Conservation (phyloP, 1,284 basidiomycete species). For the Ustanciosporium gigantosporum region DNA sequence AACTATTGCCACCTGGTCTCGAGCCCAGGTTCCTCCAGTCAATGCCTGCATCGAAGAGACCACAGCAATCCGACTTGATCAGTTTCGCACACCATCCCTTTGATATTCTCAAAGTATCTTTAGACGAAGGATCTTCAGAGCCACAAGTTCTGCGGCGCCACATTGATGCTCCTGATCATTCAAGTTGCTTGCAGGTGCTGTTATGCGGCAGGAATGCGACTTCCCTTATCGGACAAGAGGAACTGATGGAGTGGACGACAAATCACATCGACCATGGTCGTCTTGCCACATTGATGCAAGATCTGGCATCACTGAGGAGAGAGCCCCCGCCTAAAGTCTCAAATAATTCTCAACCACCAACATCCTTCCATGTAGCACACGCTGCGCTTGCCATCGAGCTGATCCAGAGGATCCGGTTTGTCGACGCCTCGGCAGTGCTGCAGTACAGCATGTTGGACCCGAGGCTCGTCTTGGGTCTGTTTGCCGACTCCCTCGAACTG, state of each 20-base stretch:
- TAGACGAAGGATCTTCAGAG: neutral
- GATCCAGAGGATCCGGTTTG: constrained; percentile 29
- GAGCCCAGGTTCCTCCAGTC: constrained; percentile 47
- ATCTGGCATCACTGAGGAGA: too few relatives aligned
- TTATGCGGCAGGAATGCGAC: constrained; percentile 33
- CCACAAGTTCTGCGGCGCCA: neutral
- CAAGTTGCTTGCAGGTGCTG: constrained; percentile 2
- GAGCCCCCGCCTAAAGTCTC: too few relatives aligned
- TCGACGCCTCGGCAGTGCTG: constrained; percentile 14
- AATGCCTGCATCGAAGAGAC: constrained; percentile 1
- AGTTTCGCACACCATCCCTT: neutral
- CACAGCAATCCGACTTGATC: neutral
- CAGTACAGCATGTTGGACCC: constrained; percentile 24
- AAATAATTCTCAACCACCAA: neutral
- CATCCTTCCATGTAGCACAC: constrained; percentile 1
- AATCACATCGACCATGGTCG: constrained; percentile 22
- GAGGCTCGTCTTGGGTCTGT: constrained; percentile 23
- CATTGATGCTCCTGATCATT: neutral
- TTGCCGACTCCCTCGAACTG: neutral
- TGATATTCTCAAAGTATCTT: neutral
- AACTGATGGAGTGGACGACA: constrained; percentile 7
- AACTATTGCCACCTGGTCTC: constrained; percentile 36
- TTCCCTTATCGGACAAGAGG: constrained; percentile 15
- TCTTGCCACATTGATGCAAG: constrained; percentile 9
- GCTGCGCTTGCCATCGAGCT: constrained; percentile 28